phyloP scores from a whole-genome alignment of 1,284 basidiomycete species.

The Cystobasidium slooffiae region DNA sequence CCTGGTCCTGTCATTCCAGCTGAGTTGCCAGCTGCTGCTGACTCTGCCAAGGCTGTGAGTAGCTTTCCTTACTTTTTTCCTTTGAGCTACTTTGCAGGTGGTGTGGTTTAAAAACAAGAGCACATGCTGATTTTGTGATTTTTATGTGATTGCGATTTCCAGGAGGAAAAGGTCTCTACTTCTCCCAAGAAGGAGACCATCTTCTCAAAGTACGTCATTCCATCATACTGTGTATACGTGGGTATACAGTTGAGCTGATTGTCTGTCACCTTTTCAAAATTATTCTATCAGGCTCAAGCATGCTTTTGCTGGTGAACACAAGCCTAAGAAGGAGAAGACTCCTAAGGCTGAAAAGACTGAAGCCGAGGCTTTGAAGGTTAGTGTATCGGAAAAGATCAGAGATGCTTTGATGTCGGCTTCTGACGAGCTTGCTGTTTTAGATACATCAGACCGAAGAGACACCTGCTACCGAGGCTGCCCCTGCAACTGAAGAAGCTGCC shows the following conservation, averaged over 20 bases:
- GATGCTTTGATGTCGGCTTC: not conserved
- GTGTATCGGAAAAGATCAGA: not conserved
- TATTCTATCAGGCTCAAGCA: slow-evolving; percentile 37
- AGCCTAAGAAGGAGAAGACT: slow-evolving; percentile 44
- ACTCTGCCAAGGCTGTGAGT: slow-evolving; percentile 22
- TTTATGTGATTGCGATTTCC: not conserved
- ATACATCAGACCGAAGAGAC: slow-evolving; percentile 9
- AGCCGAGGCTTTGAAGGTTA: slow-evolving; percentile 43
- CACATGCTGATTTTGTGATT: not conserved
- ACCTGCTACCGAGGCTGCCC: not conserved
- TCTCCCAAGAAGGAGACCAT: slow-evolving; percentile 41
- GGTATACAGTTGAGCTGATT: not conserved
- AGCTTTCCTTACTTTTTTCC: not conserved
- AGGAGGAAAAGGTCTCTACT: slow-evolving; percentile 39
- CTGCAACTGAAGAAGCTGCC: not conserved
- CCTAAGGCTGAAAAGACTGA: slow-evolving; percentile 43
- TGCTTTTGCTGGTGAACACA: slow-evolving; percentile 15
- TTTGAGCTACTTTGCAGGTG: not conserved
- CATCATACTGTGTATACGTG: not conserved
- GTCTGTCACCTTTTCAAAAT: too few species aligned
- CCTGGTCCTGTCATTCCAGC: slow-evolving; percentile 30
- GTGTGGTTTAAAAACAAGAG: not conserved
- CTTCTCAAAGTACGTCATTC: slow-evolving; percentile 24
- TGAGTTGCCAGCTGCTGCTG: slow-evolving; percentile 8
- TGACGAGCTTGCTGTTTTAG: not conserved